Base-by-base conservation (phyloP, 176 grass and related monocot species). In the Microstegium vimineum region DNA sequence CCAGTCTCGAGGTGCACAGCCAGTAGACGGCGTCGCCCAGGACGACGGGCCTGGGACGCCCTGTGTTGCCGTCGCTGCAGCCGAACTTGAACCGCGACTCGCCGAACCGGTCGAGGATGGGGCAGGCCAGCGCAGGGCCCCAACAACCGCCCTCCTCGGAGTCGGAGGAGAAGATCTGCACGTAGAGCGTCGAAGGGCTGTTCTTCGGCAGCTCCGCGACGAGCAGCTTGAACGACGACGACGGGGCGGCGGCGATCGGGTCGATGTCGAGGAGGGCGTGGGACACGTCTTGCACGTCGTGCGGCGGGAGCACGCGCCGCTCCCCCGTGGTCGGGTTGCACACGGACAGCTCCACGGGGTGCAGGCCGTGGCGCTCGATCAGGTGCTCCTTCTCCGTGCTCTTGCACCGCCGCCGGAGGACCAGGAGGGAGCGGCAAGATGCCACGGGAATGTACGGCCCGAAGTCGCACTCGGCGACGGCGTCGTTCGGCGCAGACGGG, bases 91-190 rank as follows among this genome's bases (percentile, higher is more conserved):
- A 56, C 20, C 20, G 51, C 51, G 8, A n/a, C 51, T 56, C 38
- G 4, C 5, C 12, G 23, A 22, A 57, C 2, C 22, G 2, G 16
- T 2, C 20, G 15, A 12, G 0, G 26, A 71, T 23, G 49, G 16
- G 14, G 67, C 66, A 82, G 27, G 11, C 11, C 28, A 62, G 0
- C 14, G 22, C 38, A 10, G 37, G 27, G 4, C 38, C 20, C 80
- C 80, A 82, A 10, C 3, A 4, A 4, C 37, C 27, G 0, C 20
- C 26, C 38, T 62, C 27, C 54, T 23, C 8, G 20, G 52, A 57
- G 20, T 16, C 45, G 45, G 68, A 82, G 54, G 80, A 82, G 79
- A 82, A 63, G 27, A 82, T n/a, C 69, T 82, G 80, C 38, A 35
- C 54, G 56, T 25, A 23, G 69, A 82, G 80, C 56, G 45, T 47